Base-by-base conservation (phyloP, 441 rosid genomes). In the Capsella rubella region DNA sequence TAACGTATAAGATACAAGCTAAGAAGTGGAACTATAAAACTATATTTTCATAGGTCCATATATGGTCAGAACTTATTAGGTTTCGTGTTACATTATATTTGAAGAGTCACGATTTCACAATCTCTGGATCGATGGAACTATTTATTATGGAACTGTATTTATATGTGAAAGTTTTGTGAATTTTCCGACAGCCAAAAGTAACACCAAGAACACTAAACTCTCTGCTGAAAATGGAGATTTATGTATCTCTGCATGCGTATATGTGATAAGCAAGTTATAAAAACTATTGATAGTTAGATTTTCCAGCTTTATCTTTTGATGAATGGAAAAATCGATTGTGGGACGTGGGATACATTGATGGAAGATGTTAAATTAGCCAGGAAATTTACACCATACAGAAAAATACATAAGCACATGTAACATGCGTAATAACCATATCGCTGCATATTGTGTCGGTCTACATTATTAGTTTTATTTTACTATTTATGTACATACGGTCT, bases 371-470 rank as follows among this genome's bases (percentile, higher is more conserved):
- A 61, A 50, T 12, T 9, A 59, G 49, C 56, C 13, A 57, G 46
- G 25, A 56, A 21, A 25, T 21, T 45, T 72, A 35, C 50, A 14
- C 1, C 35, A 3, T 35, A 56, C 65, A 55, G 14, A 62, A 32
- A 21, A 21, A 47, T 49, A 56, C 50, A 43, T 0, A 14, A 59
- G 46, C 25, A 46, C 60, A 67, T 51, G 27, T 75, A 75, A 60
- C 18, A 74, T 40, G 73, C 78, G 13, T 60, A 21, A 10, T 59
- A 67, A 66, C 21, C 60, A 47, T 50, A 74, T 32, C 31, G 73
- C 50, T 68, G 64, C 69, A 68, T 75, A 16, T 16, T 60, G 69
- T 67, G 61, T 52, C 73, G 69, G 50, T 60, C 61, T 73, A 37
- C 63, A 51, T 73, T 47, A 67, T 74, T 52, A 31, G 55, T 50